A percentile compares a stretch with the other conserved stretches of the same genome.
Conservation (phyloP, 2,329 filamentous ascomycete genomes). For the Aspergillus neoniger region DNA sequence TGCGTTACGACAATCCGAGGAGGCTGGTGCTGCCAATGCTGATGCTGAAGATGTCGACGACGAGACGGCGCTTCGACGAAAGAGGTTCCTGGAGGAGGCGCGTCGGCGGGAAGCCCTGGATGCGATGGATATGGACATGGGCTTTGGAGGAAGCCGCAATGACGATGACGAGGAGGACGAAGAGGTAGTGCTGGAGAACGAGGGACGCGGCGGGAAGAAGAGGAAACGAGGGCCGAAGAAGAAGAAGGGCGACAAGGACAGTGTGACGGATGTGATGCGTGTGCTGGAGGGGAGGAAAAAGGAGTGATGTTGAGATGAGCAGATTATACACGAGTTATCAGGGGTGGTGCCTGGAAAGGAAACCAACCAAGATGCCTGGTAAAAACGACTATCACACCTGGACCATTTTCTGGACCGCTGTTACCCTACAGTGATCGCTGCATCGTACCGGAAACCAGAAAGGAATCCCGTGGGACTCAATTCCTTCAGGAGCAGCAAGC, state of each 20-base stretch:
- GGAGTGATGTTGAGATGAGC: constrained; percentile 17
- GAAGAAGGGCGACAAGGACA: constrained; percentile 61
- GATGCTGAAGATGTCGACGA: constrained; percentile 53
- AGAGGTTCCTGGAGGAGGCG: constrained; percentile 70
- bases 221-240: constrained; percentile 58
- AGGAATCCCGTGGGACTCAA: no score
- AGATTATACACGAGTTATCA: no score
- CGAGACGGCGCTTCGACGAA: constrained; percentile 67
- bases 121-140: constrained; percentile 88
- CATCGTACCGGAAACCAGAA: no score
- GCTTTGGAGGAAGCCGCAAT: constrained; percentile 84
- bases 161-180: constrained; percentile 85
- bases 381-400: no score
- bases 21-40: constrained; percentile 35
- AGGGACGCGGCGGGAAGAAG: constrained; percentile 37
- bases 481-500: no score
- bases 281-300: constrained; percentile 69
- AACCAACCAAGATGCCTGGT: no score
- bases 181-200: constrained; percentile 59
- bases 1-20: constrained; percentile 52
- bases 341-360: no score
- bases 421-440: no score
- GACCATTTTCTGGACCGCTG: no score
- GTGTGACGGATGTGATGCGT: constrained; percentile 74
- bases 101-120: constrained; percentile 67